Evolutionary conservation across 345 rosid species (phyloP).

Genomic region (Euphorbia lathyris): DNA sequence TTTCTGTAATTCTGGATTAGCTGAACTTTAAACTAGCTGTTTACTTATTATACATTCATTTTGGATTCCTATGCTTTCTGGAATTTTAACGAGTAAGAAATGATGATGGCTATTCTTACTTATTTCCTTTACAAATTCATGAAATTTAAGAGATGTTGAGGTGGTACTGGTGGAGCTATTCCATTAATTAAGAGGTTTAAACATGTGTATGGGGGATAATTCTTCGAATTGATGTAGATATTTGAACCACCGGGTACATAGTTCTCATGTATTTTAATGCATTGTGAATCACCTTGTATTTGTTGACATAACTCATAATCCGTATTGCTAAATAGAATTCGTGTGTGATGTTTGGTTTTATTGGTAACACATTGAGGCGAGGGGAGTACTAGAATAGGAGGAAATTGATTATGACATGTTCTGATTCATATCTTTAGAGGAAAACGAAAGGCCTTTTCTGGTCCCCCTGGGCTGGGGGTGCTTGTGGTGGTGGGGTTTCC

Average conservation of each 20-base stretch:
- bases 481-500: no score
- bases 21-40: neutral
- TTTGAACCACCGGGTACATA: neutral
- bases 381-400: neutral
- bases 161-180: neutral
- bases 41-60: neutral
- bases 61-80: neutral
- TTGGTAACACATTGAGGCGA: no score
- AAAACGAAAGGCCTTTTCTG: no score
- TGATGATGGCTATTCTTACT: no score
- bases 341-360: neutral
- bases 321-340: neutral
- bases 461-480: no score
- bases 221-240: neutral
- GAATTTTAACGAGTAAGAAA: no score
- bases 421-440: neutral
- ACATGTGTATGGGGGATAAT: neutral
- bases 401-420: neutral
- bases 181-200: neutral
- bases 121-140: neutral
- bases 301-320: neutral
- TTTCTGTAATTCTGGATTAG: neutral
- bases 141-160: neutral
- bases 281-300: neutral
- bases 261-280: neutral